These are phyloP conservation scores for Trichosanthes cucumerina DNA, from an alignment of 306 rosid species.

Conservation along the genomic window DNA sequence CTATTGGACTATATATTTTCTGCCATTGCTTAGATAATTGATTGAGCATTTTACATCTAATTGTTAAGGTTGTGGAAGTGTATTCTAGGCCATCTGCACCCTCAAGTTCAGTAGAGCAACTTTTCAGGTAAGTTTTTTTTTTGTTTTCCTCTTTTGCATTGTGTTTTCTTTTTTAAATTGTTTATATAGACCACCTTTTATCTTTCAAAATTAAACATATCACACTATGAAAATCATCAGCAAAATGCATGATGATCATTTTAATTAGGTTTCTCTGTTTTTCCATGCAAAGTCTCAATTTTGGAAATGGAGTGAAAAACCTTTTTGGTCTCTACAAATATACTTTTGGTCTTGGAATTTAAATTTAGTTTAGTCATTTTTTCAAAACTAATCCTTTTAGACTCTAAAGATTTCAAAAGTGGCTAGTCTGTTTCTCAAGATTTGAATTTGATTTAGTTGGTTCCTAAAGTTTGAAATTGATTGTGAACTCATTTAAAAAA, in stretches of 20 bases:
- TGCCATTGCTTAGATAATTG: background rate
- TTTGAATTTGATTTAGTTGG: too few relatives aligned
- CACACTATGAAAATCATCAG: background rate
- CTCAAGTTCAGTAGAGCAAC: slow-evolving; percentile 48
- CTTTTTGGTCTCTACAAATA: too few relatives aligned
- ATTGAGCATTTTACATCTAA: background rate
- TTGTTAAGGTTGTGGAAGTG: slow-evolving; percentile 66
- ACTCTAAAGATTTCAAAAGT: too few relatives aligned
- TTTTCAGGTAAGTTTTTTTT: slow-evolving; percentile 51
- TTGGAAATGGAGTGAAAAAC: too few relatives aligned
- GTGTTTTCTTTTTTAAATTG: background rate
- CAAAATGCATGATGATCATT: background rate
- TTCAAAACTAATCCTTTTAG: background rate
- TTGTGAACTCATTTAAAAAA: too few relatives aligned
- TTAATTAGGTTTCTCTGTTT: too few relatives aligned
- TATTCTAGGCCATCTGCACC: slow-evolving; percentile 66
- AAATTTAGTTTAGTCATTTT: too few relatives aligned
- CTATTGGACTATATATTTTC: background rate
- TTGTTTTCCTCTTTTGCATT: background rate
- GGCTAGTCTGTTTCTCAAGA: too few relatives aligned
- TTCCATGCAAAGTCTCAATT: too few relatives aligned
- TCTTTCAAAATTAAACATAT: background rate
- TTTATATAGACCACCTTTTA: too few relatives aligned
- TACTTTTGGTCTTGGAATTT: too few relatives aligned
- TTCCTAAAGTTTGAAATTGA: too few relatives aligned